Evolutionary conservation across 2,329 filamentous ascomycete genomes (phyloP), one percentile per base, ranked within the genome.

Genomic region (Xylariaceae sp.): DNA sequence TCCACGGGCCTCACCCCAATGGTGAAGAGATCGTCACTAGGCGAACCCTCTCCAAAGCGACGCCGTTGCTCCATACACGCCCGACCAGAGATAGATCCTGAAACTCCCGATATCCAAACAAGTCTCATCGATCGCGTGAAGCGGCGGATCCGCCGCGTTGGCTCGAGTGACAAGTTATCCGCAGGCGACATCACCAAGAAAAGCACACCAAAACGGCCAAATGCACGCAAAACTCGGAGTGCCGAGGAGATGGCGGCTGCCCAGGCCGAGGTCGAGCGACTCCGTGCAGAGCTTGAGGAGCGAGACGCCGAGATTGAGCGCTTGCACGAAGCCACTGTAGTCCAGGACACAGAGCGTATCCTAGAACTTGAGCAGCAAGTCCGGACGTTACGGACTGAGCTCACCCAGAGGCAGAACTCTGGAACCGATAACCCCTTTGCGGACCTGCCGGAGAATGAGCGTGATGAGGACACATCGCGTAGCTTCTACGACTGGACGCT

Each of bases 1-100:
- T 71, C 74, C 2, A 81, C 76, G 1, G 81, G 81, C 2, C 64
- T 85, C 27, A 84, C 82, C 1, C 81, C 82, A 1, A 77, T 82
- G 68, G 67, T 85, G 39, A 71, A 71, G 35, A 75, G 79, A 17
- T 72, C 81, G 0, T 72, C 72, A 1, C 69, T 83, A 6, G 51
- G 53, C 12, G 43, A 59, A 54, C 56, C 61, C 65, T 62, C 49
- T 56, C 65, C 46, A 47, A 68, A 71, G 35, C 70, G 69, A 12
- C 72, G 76, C 6, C 72, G 77, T 18, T 72, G 72, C 45, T 78
- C 77, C 0, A 71, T 73, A 0, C 72, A 76, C 14, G 15, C 45
- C 11, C 5, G 4, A 14, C 5, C 33, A 14, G 33, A 36, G 67
- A 72, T 49, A 76, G 81, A 44, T 64, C 72, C 27, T 71, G 75